Evolutionary conservation across 345 rosid species (phyloP).

Genomic region (Syzygium aromaticum): DNA sequence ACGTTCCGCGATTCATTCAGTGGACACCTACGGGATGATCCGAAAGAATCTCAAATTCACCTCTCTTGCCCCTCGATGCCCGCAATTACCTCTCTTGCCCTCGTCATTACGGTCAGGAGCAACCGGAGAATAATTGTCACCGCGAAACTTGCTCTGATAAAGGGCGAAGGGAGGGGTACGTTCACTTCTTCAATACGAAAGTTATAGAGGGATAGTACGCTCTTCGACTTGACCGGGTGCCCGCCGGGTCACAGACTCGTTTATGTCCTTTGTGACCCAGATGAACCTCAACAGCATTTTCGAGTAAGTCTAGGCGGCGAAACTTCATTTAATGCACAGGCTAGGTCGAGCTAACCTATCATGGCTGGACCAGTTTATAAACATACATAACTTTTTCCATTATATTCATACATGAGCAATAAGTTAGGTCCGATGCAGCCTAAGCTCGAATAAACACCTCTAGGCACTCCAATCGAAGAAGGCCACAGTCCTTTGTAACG

Average conservation of each 20-base stretch:
- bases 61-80: background rate
- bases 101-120: background rate
- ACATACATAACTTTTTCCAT: background rate
- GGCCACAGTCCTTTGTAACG: background rate
- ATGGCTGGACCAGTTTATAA: background rate
- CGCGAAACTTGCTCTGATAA: background rate
- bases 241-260: background rate
- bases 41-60: background rate
- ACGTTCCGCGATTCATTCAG: background rate
- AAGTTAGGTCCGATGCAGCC: background rate
- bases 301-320: background rate
- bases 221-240: background rate
- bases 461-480: background rate
- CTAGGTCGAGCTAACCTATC: background rate
- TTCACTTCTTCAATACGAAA: background rate
- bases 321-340: background rate
- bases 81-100: background rate
- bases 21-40: too few relatives aligned
- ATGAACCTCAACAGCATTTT: background rate
- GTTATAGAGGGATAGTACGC: fast-evolving
- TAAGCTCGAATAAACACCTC: background rate
- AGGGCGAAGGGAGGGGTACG: background rate
- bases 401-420: fast-evolving
- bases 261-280: background rate
- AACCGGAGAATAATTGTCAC: background rate